These are phyloP conservation scores for Teratosphaeriaceae sp. DNA, from an alignment of 2,329 filamentous ascomycete genomes.

Conservation along the genomic window DNA sequence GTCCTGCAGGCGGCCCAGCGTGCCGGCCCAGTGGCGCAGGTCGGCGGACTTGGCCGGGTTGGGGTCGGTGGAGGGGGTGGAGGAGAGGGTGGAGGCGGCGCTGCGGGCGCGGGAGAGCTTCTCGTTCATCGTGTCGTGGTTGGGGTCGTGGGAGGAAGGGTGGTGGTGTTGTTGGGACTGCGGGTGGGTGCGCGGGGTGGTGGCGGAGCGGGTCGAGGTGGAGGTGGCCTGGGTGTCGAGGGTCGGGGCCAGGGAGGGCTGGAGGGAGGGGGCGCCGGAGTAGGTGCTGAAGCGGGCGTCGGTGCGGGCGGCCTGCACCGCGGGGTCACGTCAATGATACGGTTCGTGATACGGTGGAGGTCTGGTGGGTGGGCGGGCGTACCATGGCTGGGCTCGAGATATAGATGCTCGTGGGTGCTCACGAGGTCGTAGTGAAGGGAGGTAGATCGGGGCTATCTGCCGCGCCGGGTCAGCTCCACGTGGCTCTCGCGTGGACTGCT, in stretches of 20 bases:
- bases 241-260: conserved; percentile 44
- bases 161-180: background rate
- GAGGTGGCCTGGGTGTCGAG: conserved; percentile 24
- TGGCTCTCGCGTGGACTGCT: too few species aligned
- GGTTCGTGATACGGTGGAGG: too few species aligned
- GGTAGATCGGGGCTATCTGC: too few species aligned
- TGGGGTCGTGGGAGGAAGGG: conserved; percentile 17
- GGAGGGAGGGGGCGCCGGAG: conserved; percentile 44
- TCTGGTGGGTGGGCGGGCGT: too few species aligned
- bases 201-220: conserved; percentile 19
- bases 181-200: background rate
- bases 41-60: conserved; percentile 51
- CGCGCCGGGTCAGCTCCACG: too few species aligned
- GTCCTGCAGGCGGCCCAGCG: conserved; percentile 83
- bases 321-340: too few species aligned
- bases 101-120: conserved; percentile 14
- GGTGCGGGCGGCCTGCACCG: conserved; percentile 27
- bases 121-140: conserved; percentile 12
- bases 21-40: conserved; percentile 70
- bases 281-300: conserved; percentile 44
- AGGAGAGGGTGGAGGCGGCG: conserved; percentile 17
- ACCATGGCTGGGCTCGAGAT: too few species aligned
- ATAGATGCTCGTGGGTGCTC: too few species aligned
- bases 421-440: too few species aligned
- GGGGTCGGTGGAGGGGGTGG: conserved; percentile 29